Evolutionary conservation across 495 filamentous ascomycete genomes (phyloP).

Genomic region (Penicillium canescens): DNA sequence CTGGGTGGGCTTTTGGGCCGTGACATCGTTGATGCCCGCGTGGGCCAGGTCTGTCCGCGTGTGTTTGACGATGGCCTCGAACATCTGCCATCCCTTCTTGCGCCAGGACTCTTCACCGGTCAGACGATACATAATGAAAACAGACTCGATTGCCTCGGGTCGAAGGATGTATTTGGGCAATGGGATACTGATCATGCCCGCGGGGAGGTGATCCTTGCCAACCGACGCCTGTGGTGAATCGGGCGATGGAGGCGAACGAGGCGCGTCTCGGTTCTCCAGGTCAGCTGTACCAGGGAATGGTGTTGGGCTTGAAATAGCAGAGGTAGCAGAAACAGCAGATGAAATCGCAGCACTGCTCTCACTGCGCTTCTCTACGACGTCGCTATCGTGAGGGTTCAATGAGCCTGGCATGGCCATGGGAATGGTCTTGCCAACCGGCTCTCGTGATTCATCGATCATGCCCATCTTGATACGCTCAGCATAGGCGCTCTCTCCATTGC

Average conservation of each 20-base stretch:
- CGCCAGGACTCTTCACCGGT: slow-evolving; percentile 81
- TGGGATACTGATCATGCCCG: slow-evolving; percentile 63
- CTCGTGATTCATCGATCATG: slow-evolving; percentile 5
- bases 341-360: not conserved
- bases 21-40: slow-evolving; percentile 76
- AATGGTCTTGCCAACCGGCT: slow-evolving; percentile 5
- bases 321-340: not conserved
- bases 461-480: slow-evolving; percentile 27
- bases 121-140: slow-evolving; percentile 94
- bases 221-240: slow-evolving; percentile 12
- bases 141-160: slow-evolving; percentile 91
- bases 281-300: not conserved
- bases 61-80: slow-evolving; percentile 65
- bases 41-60: slow-evolving; percentile 69
- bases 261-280: slow-evolving; percentile 19
- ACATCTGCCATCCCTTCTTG: slow-evolving; percentile 90
- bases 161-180: slow-evolving; percentile 75
- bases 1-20: slow-evolving; percentile 41
- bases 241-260: slow-evolving; percentile 13
- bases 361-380: slow-evolving; percentile 15
- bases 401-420: slow-evolving; percentile 30
- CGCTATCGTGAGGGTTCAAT: slow-evolving; percentile 25
- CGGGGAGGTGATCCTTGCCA: slow-evolving; percentile 59
- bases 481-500: slow-evolving; percentile 25
- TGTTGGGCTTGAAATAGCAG: not conserved